Evolutionary conservation across 495 filamentous ascomycete genomes (phyloP), one percentile per base, ranked within the genome.

Genomic region (Penicillium bialowiezense): DNA sequence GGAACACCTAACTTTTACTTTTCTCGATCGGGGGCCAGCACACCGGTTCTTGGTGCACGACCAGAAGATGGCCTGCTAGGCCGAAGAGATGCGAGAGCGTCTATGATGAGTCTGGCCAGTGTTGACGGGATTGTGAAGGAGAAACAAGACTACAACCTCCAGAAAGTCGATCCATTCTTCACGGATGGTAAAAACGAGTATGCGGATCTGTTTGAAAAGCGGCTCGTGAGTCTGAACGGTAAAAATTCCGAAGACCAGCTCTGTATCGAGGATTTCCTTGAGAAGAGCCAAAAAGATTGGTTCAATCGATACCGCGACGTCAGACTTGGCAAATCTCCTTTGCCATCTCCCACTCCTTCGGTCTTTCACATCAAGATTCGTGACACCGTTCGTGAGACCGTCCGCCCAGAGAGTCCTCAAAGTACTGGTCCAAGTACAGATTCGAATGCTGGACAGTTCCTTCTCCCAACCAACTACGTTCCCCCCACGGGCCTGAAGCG

Each of bases 121-220:
- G 68, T 73, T 29, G 70, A 72, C n/a, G 72, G 68, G 12, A 75
- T 84, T 2, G 64, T 79, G 4, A 70, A 74, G 21, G 77, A 77
- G 38, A 67, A 76, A 39, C 71, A 72, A 28, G 79, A 87, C 54
- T 81, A 80, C 55, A 77, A 79, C 51, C 70, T 86, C 10, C 84
- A 87, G 52, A 79, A 86, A 50, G 82, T 87, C 7, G 82, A 85
- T 55, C 84, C 83, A 15, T 85, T 81, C 72, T 88, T 88, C 69
- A 87, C 82, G 13, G 84, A 88, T 55, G 71, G 74, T 5, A 80
- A 73, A 28, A 83, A 84, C 14, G 73, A 81, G 51, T 87, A 80
- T 60, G 81, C 80, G 41, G 65, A 68, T 41, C 69, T 63, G 17
- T 88, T 86, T 51, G 78, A 82, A 41, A 70, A 75, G 55, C 76